Percentiles rank a stretch among this genome's conserved stretches.
phyloP scores from a whole-genome alignment of 2,329 filamentous ascomycete genomes.

The Aspergillus sp. region DNA sequence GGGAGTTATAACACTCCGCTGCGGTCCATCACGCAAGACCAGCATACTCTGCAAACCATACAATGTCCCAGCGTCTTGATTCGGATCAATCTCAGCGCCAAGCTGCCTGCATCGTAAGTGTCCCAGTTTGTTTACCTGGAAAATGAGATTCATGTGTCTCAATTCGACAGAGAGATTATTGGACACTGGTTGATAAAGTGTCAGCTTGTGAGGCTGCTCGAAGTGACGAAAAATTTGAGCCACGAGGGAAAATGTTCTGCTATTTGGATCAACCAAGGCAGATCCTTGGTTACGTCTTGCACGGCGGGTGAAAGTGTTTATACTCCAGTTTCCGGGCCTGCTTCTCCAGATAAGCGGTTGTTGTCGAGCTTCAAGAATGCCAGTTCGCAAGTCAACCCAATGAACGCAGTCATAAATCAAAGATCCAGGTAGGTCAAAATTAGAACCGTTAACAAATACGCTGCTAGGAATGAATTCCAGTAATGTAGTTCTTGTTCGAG shows the following conservation, averaged over 20 bases:
- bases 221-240: conserved; percentile 47
- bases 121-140: conserved; percentile 43
- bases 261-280: conserved; percentile 48
- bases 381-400: conserved; percentile 24
- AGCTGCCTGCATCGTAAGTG: conserved; percentile 49
- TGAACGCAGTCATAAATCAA: background rate
- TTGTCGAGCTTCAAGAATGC: conserved; percentile 50
- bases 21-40: conserved; percentile 45
- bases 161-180: conserved; percentile 44
- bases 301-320: conserved; percentile 25
- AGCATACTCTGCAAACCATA: conserved; percentile 58
- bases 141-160: conserved; percentile 49
- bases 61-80: conserved; percentile 58
- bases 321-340: conserved; percentile 35
- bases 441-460: background rate
- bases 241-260: conserved; percentile 36
- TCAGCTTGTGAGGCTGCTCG: conserved; percentile 41
- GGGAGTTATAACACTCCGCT: conserved; percentile 53
- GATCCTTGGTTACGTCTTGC: conserved; percentile 20
- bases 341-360: conserved; percentile 37
- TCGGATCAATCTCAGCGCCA: conserved; percentile 46
- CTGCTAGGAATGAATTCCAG: background rate
- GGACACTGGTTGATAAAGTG: conserved; percentile 41
- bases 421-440: background rate
- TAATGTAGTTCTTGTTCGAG: conserved; percentile 17